Evolutionary conservation across 345 rosid genomes (phyloP), one percentile per base, ranked within the genome.

Genomic region (Lepidium aucheri): DNA sequence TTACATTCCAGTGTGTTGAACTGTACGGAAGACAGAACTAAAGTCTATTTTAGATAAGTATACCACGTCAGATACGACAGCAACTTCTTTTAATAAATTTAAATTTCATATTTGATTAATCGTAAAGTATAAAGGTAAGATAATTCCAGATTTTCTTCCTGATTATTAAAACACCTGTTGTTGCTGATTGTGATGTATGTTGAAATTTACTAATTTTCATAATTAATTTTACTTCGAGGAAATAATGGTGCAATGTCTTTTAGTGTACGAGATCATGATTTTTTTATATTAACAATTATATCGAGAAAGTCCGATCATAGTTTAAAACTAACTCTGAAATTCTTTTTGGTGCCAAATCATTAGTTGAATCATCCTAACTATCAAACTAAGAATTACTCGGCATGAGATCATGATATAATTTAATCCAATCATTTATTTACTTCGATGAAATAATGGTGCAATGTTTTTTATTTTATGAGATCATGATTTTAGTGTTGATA

Each of bases 1-100:
- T 52, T 60, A 58, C 62, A 53, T 61, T 61, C 63, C 68, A 70
- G 74, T 55, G 18, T 53, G 56, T 62, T 62, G 10, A 24, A 20
- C 49, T 53, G 63, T 62, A 70, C 74, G 74, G 74, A 53, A 53
- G 49, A 36, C 63, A 53, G 26, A 62, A 47, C 49, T 51, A 53
- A 70, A 62, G 11, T 35, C 49, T 26, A 8, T 7, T 63, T 63
- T 45, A 69, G 75, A 70, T 70, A 70, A 70, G 69, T 45, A 7
- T 39, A 63, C 63, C 32, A 70, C 75, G 67, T 70, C 63, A 54
- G 51, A 43, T 44, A 33, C 41, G 57, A 63, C 69, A 63, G 42
- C 16, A 38, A 63, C 63, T 36, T 61, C 14, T 14, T 69, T 10
- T 2, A 30, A 1, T 17, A 51, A 41, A 60, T 28, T 28, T 15